Percentiles rank a stretch among this genome's conserved stretches.
Evolutionary conservation across 805 yeast genomes (phyloP).

Genomic region (Cyberlindnera misumaiensis): DNA sequence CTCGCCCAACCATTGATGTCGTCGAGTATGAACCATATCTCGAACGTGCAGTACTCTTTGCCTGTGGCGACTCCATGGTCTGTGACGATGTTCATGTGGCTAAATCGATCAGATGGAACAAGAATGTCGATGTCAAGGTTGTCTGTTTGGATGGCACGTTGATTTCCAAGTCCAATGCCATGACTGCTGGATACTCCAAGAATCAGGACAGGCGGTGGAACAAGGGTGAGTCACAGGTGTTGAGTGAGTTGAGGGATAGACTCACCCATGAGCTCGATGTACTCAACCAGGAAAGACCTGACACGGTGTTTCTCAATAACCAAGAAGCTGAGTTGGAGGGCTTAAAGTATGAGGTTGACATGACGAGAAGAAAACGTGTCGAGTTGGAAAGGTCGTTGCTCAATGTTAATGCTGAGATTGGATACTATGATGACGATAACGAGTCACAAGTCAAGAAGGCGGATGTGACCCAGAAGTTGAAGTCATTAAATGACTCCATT

Average conservation of each 20-base stretch:
- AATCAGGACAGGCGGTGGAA: constrained; percentile 59
- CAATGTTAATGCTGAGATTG: constrained; percentile 44
- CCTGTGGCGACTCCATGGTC: constrained; percentile 72
- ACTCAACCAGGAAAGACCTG: constrained; percentile 39
- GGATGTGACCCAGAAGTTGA: constrained; percentile 20
- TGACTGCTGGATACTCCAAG: constrained; percentile 83
- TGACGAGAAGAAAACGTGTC: constrained; percentile 36
- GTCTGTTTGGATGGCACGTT: constrained; percentile 82
- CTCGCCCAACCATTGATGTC: constrained; percentile 68
- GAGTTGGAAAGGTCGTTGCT: constrained; percentile 38
- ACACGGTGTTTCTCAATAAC: constrained; percentile 48
- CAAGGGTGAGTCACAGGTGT: constrained; percentile 52
- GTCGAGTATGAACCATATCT: constrained; percentile 59
- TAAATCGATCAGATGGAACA: constrained; percentile 62
- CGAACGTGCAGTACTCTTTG: constrained; percentile 74
- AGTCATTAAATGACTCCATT: constrained; percentile 21
- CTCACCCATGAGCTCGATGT: constrained; percentile 40
- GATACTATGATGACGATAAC: constrained; percentile 35
- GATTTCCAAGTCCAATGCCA: constrained; percentile 77
- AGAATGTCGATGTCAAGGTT: constrained; percentile 50
- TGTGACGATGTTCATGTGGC: constrained; percentile 71
- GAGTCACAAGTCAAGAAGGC: constrained; percentile 24
- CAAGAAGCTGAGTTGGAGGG: constrained; percentile 49
- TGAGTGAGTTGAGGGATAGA: constrained; percentile 44
- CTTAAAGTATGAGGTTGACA: constrained; percentile 39